Percentiles rank a stretch among this genome's conserved stretches.
Evolutionary conservation across 2,329 filamentous ascomycete genomes (phyloP).

Genomic region (Paraphaeosphaeria sporulosa): DNA sequence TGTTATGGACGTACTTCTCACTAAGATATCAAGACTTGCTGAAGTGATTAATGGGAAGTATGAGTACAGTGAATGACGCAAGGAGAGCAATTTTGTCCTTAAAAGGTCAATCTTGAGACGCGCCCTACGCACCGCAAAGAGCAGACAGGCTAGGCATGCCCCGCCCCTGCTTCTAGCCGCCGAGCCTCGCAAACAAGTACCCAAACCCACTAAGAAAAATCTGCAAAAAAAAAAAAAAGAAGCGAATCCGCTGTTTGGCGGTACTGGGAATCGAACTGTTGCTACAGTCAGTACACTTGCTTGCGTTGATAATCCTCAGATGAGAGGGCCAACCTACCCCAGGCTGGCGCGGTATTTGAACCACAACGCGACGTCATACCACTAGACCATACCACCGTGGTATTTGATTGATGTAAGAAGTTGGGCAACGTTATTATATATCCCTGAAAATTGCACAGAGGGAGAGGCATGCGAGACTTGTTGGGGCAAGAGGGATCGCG

Average conservation of each 20-base stretch:
- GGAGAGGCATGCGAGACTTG: not conserved
- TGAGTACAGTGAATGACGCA: too few relatives aligned
- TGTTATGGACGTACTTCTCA: too few relatives aligned
- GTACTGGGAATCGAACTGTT: constrained; percentile 44
- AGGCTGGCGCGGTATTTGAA: constrained; percentile 43
- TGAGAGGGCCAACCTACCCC: constrained; percentile 41
- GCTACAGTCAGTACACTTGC: constrained; percentile 27
- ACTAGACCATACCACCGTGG: constrained; percentile 47
- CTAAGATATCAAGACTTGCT: too few relatives aligned
- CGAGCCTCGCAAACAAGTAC: not conserved
- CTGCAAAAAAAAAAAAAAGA: constrained; percentile 27
- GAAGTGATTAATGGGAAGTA: too few relatives aligned
- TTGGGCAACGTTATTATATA: constrained; percentile 8
- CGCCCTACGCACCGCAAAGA: too few relatives aligned
- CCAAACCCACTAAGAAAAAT: too few relatives aligned
- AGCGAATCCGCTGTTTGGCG: constrained; percentile 30
- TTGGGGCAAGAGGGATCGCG: not conserved
- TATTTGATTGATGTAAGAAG: constrained; percentile 24
- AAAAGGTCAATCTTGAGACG: too few relatives aligned
- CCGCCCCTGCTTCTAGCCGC: not conserved
- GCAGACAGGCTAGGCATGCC: not conserved
- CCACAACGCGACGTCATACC: constrained; percentile 52
- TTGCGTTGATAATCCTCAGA: constrained; percentile 21
- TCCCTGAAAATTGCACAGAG: not conserved
- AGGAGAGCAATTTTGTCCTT: too few relatives aligned